These are phyloP conservation scores for Mortierella sp. DNA, from an alignment of 371 early-diverging fungal genomes.

Conservation along the genomic window DNA sequence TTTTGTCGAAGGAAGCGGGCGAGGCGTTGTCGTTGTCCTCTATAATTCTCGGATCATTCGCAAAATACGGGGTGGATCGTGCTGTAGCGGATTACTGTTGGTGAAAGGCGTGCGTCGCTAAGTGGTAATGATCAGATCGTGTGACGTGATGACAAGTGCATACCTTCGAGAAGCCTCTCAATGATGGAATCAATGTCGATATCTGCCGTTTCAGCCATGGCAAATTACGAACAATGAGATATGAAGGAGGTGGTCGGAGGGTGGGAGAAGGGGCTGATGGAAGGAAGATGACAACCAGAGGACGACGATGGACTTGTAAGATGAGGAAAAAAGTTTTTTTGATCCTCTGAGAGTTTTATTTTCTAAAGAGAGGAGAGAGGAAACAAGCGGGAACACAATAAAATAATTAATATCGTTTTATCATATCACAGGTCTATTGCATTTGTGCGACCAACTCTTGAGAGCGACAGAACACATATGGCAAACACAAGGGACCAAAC, in stretches of 20 bases:
- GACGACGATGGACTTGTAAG: background rate
- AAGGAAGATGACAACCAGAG: background rate
- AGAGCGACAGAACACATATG: too few relatives aligned
- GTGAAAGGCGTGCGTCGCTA: too few relatives aligned
- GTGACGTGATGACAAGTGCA: background rate
- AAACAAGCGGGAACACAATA: background rate
- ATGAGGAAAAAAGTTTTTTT: constrained; percentile 1
- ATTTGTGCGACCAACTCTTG: too few relatives aligned
- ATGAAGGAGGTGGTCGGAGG: background rate
- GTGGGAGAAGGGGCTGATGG: background rate
- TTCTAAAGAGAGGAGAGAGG: background rate
- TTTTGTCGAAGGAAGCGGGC: too few relatives aligned
- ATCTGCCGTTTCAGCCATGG: constrained; percentile 62
- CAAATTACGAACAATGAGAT: background rate
- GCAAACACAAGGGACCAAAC: too few relatives aligned
- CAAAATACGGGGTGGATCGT: too few relatives aligned
- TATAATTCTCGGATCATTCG: too few relatives aligned
- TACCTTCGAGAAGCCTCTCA: constrained; percentile 93
- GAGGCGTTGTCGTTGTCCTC: too few relatives aligned
- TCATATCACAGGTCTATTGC: too few relatives aligned
- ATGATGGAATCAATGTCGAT: constrained; percentile 91
- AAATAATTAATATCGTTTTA: background rate
- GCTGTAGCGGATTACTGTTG: too few relatives aligned
- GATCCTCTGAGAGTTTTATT: background rate
- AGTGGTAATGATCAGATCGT: background rate